Evolutionary conservation across 441 rosid genomes (phyloP).

Genomic region (Aleurites moluccanus): DNA sequence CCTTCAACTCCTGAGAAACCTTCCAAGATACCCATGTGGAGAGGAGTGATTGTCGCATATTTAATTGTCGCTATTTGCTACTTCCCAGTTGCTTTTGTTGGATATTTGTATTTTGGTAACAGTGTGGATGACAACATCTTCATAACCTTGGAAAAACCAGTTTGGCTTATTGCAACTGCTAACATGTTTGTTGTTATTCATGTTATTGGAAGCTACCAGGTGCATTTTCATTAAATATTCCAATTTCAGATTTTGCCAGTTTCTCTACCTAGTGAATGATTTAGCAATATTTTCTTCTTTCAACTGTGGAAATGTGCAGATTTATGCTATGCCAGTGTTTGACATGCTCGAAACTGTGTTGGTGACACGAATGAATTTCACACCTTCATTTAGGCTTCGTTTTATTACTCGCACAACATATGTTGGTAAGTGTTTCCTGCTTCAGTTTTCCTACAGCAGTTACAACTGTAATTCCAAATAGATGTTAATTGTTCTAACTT

Average conservation of each 20-base stretch:
- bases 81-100: conserved; percentile 68
- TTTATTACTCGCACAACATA: conserved; percentile 54
- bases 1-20: conserved; percentile 83
- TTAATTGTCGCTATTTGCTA: conserved; percentile 69
- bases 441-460: neutral
- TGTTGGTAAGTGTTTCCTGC: conserved; percentile 50
- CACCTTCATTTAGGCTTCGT: conserved; percentile 54
- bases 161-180: conserved; percentile 68
- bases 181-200: conserved; percentile 75
- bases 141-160: conserved; percentile 55
- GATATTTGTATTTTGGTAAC: conserved; percentile 61
- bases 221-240: conserved; percentile 5
- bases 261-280: neutral
- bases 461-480: too few species aligned
- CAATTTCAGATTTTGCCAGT: neutral
- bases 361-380: conserved; percentile 50
- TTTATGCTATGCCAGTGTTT: conserved; percentile 79
- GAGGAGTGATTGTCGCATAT: conserved; percentile 69
- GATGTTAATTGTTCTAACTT: too few species aligned
- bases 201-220: conserved; percentile 93
- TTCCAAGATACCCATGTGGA: conserved; percentile 81
- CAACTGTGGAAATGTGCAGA: conserved; percentile 22
- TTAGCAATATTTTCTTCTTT: neutral
- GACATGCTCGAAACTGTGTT: conserved; percentile 75
- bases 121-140: conserved; percentile 67